Percentiles rank a stretch among this genome's conserved stretches.
phyloP scores from a whole-genome alignment of 2,329 filamentous ascomycete species.

The Hypoxylon sp. region DNA sequence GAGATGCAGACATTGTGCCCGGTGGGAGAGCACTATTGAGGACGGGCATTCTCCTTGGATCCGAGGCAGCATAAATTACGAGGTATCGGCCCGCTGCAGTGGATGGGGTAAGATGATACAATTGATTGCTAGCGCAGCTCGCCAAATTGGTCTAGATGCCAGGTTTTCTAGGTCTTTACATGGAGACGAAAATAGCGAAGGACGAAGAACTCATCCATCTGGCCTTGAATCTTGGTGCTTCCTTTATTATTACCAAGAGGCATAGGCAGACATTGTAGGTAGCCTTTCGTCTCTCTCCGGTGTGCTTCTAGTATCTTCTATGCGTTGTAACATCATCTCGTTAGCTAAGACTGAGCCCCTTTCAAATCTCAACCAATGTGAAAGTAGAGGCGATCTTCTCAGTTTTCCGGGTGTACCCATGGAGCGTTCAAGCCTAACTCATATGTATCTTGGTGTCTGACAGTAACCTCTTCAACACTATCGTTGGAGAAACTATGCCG shows the following conservation, averaged over 20 bases:
- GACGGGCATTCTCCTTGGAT: background rate
- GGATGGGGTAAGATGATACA: background rate
- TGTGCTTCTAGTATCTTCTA: background rate
- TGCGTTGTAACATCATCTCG: background rate
- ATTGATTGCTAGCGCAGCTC: background rate
- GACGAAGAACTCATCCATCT: background rate
- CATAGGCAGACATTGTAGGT: background rate
- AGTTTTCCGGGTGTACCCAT: too few relatives aligned
- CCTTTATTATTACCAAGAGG: too few relatives aligned
- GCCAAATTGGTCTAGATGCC: background rate
- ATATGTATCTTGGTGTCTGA: too few relatives aligned
- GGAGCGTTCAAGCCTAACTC: too few relatives aligned
- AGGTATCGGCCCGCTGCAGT: background rate
- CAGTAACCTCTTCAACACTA: too few relatives aligned
- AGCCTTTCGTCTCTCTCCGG: too few relatives aligned
- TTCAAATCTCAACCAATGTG: background rate
- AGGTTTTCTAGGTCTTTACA: background rate
- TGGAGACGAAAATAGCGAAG: background rate
- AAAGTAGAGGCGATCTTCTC: too few relatives aligned
- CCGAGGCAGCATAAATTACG: background rate
- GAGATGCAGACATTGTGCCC: background rate
- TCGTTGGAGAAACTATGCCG: too few relatives aligned
- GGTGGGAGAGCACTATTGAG: slow-evolving; percentile 14
- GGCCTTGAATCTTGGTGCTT: too few relatives aligned
- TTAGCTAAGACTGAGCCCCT: background rate